Base-by-base conservation (phyloP, 768 basidiomycete species). In the Mycena alexandri region DNA sequence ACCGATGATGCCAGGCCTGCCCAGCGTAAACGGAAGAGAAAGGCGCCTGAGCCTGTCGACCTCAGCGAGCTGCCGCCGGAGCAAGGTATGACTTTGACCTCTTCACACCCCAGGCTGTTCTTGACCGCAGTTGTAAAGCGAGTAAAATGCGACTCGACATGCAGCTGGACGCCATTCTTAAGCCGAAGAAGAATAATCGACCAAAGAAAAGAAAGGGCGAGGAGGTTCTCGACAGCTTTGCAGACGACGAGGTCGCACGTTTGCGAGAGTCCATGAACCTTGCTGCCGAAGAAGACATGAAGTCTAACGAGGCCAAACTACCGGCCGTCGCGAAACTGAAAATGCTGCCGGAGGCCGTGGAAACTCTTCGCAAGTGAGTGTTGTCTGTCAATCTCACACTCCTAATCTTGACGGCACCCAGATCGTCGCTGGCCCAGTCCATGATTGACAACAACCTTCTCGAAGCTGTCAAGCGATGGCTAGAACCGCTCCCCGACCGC, bases 361-460 rank as follows among this genome's bases (percentile, higher is more conserved):
- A 93, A 14, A 90, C 94, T 5, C 84, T 99, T 63, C 92, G 95
- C 79, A 98, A 96, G 97, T 97, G 74, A 60, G 91, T 81, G 43
- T 19, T 59, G n/a, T 21, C 52, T 56, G 8, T 19, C 22, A 60
- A 53, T 19, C 57, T 68, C 54, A 42, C 53, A 36, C 43, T 67
- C 54, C 63, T 43, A 22, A 61, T 64, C n/a, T 67, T 44, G 46
- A 47, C 63, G 50, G n/a, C 42, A 16, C 43, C 38, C 74, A 97
- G 95, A 79, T 87, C 89, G 19, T 90, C 94, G 1, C 87, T 97
- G 17, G 89, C 92, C 13, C 94, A 97, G 73, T 93, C 95, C 7
- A 97, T 99, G 75, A 89, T 95, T 58, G 98, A 99, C 80, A 96
- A 96, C 77, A 95, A 96, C 70, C 88, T 99, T 46, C 84, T 99